These are phyloP conservation scores for Sporisorium sorghi DNA, from an alignment of 1,284 basidiomycete genomes.

Conservation along the genomic window DNA sequence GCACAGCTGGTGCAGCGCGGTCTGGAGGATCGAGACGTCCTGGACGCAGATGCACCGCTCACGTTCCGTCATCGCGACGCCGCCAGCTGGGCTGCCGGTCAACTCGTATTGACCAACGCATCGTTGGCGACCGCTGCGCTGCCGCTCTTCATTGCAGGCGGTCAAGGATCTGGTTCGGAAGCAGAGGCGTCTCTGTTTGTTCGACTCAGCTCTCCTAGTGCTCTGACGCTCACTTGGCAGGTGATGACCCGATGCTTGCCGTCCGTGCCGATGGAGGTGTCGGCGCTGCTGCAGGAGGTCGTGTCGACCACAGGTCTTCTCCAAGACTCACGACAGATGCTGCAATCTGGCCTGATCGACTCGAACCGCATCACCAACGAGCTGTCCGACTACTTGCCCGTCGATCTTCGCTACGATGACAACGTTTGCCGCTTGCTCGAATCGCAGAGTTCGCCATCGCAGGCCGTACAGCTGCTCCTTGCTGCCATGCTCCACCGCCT, in stretches of 20 bases:
- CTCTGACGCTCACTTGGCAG: conserved; percentile 17
- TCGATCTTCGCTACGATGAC: conserved; percentile 45
- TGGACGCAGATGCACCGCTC: not conserved
- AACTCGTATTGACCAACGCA: conserved; percentile 30
- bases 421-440: conserved; percentile 26
- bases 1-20: conserved; percentile 26
- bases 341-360: conserved; percentile 13
- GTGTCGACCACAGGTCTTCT: conserved; percentile 10
- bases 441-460: conserved; percentile 3
- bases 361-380: conserved; percentile 16
- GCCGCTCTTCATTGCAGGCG: conserved; percentile 19
- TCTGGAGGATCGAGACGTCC: conserved; percentile 6
- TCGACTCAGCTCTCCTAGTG: conserved; percentile 26
- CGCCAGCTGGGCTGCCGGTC: conserved; percentile 27
- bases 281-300: conserved; percentile 24
- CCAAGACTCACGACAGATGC: not conserved
- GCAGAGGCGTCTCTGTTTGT: conserved; percentile 24
- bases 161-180: conserved; percentile 9
- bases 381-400: conserved; percentile 18
- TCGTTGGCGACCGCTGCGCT: conserved; percentile 23
- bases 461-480: conserved; percentile 22
- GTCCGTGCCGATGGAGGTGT: conserved; percentile 4
- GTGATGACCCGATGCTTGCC: conserved; percentile 11
- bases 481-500: conserved; percentile 28
- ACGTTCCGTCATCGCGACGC: conserved; percentile 9